Conservation (phyloP, 441 rosid genomes). For the Pelargonium fulgidum region DNA sequence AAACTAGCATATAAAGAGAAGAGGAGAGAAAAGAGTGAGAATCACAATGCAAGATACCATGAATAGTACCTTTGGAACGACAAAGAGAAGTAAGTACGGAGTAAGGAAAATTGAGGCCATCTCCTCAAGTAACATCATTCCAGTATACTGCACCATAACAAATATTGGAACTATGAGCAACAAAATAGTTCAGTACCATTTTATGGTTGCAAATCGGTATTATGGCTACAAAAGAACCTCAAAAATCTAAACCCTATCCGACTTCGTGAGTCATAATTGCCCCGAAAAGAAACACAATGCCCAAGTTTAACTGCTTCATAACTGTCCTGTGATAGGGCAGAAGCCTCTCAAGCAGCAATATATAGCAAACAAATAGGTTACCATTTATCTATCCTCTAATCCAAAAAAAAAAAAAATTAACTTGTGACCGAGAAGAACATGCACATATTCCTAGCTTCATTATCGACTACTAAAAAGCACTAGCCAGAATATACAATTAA, state of each 20-base stretch:
- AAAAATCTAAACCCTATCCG: background rate
- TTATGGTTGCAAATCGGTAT: no score
- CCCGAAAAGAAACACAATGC: background rate
- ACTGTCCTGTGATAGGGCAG: background rate
- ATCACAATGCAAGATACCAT: conserved; percentile 13
- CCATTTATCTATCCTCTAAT: background rate
- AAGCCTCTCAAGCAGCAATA: background rate
- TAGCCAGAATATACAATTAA: background rate
- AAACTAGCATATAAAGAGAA: conserved; percentile 7
- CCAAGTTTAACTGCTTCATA: background rate
- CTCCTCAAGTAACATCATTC: conserved; percentile 96
- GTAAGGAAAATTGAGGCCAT: conserved; percentile 95
- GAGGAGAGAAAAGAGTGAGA: conserved; percentile 8
- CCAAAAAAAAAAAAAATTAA: background rate
- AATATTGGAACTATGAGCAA: conserved; percentile 6
- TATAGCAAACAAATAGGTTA: no score
- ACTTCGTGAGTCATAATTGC: background rate
- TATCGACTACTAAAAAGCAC: no score
- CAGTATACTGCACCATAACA: conserved; percentile 64
- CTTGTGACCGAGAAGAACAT: background rate
- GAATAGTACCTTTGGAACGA: conserved; percentile 68
- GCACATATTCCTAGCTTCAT: background rate
- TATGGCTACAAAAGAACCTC: background rate
- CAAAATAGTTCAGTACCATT: background rate
- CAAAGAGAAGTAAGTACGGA: conserved; percentile 75